These are phyloP conservation scores for Lenwebbia sp. DNA, from an alignment of 345 rosid species.

Conservation along the genomic window DNA sequence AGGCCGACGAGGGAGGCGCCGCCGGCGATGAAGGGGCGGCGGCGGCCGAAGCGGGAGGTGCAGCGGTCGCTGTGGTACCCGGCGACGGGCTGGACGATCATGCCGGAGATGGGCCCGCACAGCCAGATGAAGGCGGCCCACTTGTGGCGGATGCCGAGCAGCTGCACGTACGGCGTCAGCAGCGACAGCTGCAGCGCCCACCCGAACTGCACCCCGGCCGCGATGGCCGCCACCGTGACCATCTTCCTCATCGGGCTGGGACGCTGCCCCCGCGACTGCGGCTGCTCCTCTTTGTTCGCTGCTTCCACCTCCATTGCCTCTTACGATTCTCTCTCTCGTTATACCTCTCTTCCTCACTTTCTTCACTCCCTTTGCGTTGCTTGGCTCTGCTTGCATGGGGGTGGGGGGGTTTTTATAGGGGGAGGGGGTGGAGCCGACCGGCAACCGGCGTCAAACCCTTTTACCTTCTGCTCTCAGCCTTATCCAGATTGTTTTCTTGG, in stretches of 20 bases:
- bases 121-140: constrained; percentile 92
- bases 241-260: constrained; percentile 28
- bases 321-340: not conserved
- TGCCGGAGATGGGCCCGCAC: constrained; percentile 83
- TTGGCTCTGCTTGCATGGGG: not conserved
- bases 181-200: constrained; percentile 92
- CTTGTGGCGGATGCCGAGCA: constrained; percentile 68
- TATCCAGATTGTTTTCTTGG: not conserved
- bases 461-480: not conserved
- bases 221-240: constrained; percentile 58
- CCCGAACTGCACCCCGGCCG: constrained; percentile 83
- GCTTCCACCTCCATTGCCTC: not conserved
- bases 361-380: not conserved
- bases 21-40: constrained; percentile 69
- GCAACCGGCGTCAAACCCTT: not conserved
- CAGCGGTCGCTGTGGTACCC: constrained; percentile 77
- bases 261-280: not conserved
- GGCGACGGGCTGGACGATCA: constrained; percentile 76
- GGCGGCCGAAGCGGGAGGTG: constrained; percentile 72
- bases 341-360: not conserved
- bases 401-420: not conserved
- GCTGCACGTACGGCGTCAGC: constrained; percentile 80
- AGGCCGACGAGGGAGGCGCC: constrained; percentile 47
- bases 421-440: not conserved
- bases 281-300: not conserved